Conservation (phyloP, 1,284 basidiomycete species). For the Cutaneotrichosporon sp. region DNA sequence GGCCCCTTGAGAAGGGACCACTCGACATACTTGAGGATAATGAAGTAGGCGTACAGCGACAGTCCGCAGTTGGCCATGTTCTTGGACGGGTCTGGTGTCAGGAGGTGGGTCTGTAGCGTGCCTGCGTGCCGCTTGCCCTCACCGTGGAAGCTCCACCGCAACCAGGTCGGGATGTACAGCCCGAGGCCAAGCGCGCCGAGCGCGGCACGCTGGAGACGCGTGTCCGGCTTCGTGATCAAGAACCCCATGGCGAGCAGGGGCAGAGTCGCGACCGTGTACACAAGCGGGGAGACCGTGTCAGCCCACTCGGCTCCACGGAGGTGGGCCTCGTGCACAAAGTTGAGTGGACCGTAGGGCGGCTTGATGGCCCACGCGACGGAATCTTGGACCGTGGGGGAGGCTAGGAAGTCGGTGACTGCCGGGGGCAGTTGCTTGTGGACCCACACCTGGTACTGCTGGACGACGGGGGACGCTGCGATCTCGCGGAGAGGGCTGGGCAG, state of each 20-base stretch:
- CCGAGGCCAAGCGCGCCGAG: background rate
- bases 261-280: background rate
- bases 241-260: background rate
- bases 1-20: background rate
- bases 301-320: background rate
- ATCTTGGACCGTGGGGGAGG: background rate
- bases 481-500: background rate
- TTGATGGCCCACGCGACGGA: background rate
- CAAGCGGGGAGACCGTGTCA: background rate
- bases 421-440: no score
- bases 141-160: background rate
- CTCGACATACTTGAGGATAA: background rate
- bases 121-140: background rate
- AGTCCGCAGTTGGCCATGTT: background rate
- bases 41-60: background rate
- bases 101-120: background rate
- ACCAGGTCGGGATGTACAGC: background rate
- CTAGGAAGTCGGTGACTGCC: background rate
- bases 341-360: constrained; percentile 16
- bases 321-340: constrained; percentile 8
- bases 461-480: background rate
- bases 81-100: background rate
- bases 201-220: background rate
- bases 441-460: no score
- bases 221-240: background rate